A percentile compares a stretch with the other conserved stretches of the same genome.
phyloP scores from a whole-genome alignment of 345 rosid genomes.

The Hypericum perforatum region DNA sequence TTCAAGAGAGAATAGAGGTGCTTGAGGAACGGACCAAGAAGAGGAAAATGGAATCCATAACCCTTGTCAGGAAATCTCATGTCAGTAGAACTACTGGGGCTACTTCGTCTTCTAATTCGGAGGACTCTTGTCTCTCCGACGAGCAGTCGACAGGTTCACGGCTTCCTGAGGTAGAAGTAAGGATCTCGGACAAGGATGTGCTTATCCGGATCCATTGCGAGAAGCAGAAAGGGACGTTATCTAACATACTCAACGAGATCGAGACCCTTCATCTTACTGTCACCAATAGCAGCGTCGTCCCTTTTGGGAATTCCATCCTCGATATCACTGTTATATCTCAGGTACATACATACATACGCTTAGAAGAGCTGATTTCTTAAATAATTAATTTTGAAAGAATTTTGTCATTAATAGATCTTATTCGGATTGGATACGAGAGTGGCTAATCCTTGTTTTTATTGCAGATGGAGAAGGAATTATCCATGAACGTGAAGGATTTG shows the following conservation, averaged over 20 bases:
- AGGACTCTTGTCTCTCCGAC: conserved; percentile 33
- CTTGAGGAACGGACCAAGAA: conserved; percentile 43
- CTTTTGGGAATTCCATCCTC: conserved; percentile 55
- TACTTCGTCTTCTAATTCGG: conserved; percentile 14
- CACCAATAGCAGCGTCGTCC: conserved; percentile 41
- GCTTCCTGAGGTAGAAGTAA: conserved; percentile 66
- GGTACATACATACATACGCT: conserved; percentile 26
- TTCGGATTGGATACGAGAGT: too few relatives aligned
- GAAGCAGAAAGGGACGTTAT: conserved; percentile 35
- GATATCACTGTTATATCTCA: conserved; percentile 50
- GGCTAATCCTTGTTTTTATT: conserved; percentile 2
- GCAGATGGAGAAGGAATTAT: conserved; percentile 53
- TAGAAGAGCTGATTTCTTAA: not conserved
- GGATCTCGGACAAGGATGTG: conserved; percentile 42
- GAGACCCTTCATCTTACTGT: conserved; percentile 43
- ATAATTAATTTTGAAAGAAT: too few relatives aligned
- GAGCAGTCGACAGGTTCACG: conserved; percentile 12
- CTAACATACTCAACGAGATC: conserved; percentile 36
- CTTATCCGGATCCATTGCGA: conserved; percentile 54
- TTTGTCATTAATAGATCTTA: too few relatives aligned
- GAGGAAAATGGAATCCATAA: conserved; percentile 48
- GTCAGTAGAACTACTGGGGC: not conserved
- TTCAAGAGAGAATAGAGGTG: conserved; percentile 45
- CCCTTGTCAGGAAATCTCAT: conserved; percentile 45
- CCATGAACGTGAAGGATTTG: conserved; percentile 40